Conservation (phyloP, 2,329 filamentous ascomycete species). For the Neocatenulostroma microsporum region DNA sequence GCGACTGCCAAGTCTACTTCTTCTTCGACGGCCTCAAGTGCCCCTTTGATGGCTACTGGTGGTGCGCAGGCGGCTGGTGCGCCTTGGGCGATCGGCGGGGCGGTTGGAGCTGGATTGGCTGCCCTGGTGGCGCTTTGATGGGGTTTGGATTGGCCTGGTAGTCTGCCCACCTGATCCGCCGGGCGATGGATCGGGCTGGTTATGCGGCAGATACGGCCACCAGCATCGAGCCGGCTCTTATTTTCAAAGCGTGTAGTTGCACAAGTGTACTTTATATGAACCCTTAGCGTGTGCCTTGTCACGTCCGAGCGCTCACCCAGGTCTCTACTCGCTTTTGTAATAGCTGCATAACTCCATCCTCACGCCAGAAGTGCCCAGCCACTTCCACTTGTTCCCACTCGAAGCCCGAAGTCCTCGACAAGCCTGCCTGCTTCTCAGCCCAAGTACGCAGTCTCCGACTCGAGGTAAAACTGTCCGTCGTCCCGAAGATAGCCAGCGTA, state of each 20-base stretch:
- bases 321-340: slow-evolving; percentile 18
- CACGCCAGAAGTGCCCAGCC: slow-evolving; percentile 47
- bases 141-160: background rate
- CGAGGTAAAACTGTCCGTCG: slow-evolving; percentile 65
- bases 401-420: slow-evolving; percentile 26
- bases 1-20: slow-evolving; percentile 5
- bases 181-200: background rate
- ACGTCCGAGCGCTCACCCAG: slow-evolving; percentile 15
- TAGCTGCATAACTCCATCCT: slow-evolving; percentile 28
- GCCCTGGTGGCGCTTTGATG: slow-evolving; percentile 8
- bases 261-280: slow-evolving; percentile 3
- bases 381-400: slow-evolving; percentile 38
- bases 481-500: slow-evolving; percentile 66
- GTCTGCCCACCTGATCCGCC: background rate
- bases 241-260: too few species aligned
- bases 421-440: slow-evolving; percentile 46
- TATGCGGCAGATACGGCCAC: too few species aligned
- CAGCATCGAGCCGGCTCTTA: too few species aligned
- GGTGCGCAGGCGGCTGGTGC: slow-evolving; percentile 4
- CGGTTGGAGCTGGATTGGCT: slow-evolving; percentile 10
- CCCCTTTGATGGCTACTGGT: slow-evolving; percentile 2
- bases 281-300: background rate
- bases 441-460: slow-evolving; percentile 58
- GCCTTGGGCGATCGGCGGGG: slow-evolving; percentile 10
- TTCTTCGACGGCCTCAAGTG: slow-evolving; percentile 1